These are phyloP conservation scores for Stereocaulon alpinum DNA, from an alignment of 495 filamentous ascomycete species.

Conservation along the genomic window DNA sequence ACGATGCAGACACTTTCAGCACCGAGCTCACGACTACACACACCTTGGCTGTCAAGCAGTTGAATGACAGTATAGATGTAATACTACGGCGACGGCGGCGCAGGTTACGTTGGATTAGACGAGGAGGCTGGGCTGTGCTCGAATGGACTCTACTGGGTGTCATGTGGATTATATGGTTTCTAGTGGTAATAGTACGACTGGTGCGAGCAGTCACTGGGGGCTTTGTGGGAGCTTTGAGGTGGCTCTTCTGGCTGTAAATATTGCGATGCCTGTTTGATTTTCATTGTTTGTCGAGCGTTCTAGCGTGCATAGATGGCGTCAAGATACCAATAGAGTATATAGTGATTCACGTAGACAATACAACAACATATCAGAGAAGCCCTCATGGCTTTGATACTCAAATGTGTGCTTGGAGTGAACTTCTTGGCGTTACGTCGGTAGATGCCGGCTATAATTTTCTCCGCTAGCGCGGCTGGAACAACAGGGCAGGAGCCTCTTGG, in stretches of 20 bases:
- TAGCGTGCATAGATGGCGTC: constrained; percentile 20
- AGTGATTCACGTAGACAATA: background rate
- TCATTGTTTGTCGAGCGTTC: constrained; percentile 16
- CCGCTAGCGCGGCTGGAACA: background rate
- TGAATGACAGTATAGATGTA: constrained; percentile 66
- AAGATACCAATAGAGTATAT: constrained; percentile 13
- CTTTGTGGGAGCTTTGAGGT: constrained; percentile 47
- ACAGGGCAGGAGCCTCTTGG: background rate
- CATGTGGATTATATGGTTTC: constrained; percentile 77
- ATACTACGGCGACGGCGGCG: constrained; percentile 57
- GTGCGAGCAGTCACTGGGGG: constrained; percentile 50
- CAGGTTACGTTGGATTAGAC: constrained; percentile 60
- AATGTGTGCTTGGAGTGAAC: background rate
- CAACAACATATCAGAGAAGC: background rate
- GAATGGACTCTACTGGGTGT: constrained; percentile 73
- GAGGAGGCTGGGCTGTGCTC: constrained; percentile 57
- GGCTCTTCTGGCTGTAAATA: constrained; percentile 63
- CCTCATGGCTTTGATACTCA: background rate
- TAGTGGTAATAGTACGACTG: constrained; percentile 60
- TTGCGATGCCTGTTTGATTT: background rate
- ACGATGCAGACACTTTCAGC: constrained; percentile 66
- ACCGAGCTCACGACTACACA: constrained; percentile 63
- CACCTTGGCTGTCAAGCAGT: constrained; percentile 63
- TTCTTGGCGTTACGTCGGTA: background rate
- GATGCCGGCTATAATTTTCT: background rate